Percentiles rank a stretch among this genome's conserved stretches.
phyloP scores from a whole-genome alignment of 495 filamentous ascomycete genomes.

The Talaromyces borbonicus region DNA sequence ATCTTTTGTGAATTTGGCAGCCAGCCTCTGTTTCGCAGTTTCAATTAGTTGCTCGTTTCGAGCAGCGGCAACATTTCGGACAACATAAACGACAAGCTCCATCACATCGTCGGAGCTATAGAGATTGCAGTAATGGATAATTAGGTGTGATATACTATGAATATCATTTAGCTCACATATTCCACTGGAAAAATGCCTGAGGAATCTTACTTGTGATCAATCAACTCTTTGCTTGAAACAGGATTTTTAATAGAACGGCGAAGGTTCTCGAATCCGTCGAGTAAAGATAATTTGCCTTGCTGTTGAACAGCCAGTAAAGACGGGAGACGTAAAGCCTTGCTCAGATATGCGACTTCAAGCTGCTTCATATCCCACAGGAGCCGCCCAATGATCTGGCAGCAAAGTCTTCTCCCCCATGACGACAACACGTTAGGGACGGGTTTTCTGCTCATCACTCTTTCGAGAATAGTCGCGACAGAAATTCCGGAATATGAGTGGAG shows the following conservation, averaged over 20 bases:
- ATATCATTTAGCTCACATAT: neutral
- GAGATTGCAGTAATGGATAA: slow-evolving; percentile 4
- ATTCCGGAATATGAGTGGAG: neutral
- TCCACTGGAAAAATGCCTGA: neutral
- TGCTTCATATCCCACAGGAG: slow-evolving; percentile 6
- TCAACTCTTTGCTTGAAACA: slow-evolving; percentile 2
- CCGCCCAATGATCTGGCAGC: slow-evolving; percentile 3
- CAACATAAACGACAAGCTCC: slow-evolving; percentile 4
- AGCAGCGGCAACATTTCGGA: slow-evolving; percentile 4
- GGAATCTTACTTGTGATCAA: slow-evolving; percentile 1
- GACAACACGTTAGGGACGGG: neutral
- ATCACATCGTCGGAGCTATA: slow-evolving; percentile 6
- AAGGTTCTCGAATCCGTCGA: slow-evolving; percentile 4
- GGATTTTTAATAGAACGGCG: neutral
- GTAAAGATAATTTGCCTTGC: neutral
- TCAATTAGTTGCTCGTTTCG: neutral
- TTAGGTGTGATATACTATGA: slow-evolving; percentile 1
- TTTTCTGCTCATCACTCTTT: neutral
- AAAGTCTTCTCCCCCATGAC: slow-evolving; percentile 5
- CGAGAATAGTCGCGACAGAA: neutral
- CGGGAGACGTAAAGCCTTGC: slow-evolving; percentile 1
- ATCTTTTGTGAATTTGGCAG: neutral
- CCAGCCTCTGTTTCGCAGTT: slow-evolving; percentile 1
- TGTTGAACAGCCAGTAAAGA: neutral
- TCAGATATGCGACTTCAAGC: neutral